phyloP scores from a whole-genome alignment of 2,329 filamentous ascomycete species.

The Cyanodermella asteris region DNA sequence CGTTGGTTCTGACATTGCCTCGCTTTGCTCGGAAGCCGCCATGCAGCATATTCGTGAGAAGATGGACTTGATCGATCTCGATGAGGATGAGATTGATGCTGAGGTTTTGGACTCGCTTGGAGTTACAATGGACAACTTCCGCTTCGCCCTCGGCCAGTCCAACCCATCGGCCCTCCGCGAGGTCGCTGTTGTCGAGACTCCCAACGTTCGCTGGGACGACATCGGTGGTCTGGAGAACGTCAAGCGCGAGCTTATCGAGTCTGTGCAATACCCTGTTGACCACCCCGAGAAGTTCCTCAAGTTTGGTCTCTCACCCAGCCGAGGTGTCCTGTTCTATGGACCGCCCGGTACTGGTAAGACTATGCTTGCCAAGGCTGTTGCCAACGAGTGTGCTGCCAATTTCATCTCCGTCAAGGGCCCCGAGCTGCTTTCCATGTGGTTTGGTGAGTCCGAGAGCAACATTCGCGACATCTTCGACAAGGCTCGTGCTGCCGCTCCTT shows the following conservation, averaged over 20 bases:
- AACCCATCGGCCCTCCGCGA: constrained; percentile 97
- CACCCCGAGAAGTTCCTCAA: constrained; percentile 99
- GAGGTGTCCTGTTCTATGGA: constrained; percentile 96
- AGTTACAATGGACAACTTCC: constrained; percentile 99
- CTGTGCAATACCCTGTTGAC: constrained; percentile 95
- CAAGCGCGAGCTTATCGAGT: constrained; percentile 99
- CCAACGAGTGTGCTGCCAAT: constrained; percentile 97
- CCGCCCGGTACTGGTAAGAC: constrained; percentile 99
- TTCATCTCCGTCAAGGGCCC: constrained; percentile 99
- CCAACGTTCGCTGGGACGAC: constrained; percentile 98
- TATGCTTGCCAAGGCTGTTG: constrained; percentile 94
- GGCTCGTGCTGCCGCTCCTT: constrained; percentile 90
- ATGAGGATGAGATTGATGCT: constrained; percentile 96
- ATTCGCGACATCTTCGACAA: constrained; percentile 99
- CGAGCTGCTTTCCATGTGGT: constrained; percentile 98
- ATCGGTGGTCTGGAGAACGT: constrained; percentile 95
- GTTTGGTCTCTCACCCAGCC: constrained; percentile 92
- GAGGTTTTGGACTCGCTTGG: constrained; percentile 95
- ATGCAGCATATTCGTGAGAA: constrained; percentile 99
- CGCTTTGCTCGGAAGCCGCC: constrained; percentile 92
- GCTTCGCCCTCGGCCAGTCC: constrained; percentile 89
- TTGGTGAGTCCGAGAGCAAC: constrained; percentile 99
- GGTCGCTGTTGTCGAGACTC: constrained; percentile 95
- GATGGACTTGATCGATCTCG: constrained; percentile 98
- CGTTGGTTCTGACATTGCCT: constrained; percentile 93